Evolutionary conservation across 108 stramenopile species (phyloP).

Genomic region (Epithemia pelagica): DNA sequence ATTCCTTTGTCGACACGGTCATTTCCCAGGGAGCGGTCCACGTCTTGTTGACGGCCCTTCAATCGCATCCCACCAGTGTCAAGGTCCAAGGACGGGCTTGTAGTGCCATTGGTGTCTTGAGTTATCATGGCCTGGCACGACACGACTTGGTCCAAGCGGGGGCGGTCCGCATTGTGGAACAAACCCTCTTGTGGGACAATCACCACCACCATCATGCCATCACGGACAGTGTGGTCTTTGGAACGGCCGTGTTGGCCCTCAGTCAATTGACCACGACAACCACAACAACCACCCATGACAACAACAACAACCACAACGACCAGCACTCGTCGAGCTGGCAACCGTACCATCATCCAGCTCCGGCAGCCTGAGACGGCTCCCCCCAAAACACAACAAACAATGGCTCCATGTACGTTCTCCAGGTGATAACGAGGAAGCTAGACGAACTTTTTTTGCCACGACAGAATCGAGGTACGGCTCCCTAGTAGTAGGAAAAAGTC

Average conservation of each 20-base stretch:
- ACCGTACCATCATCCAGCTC: too few relatives aligned
- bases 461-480: too few relatives aligned
- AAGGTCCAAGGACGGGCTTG: neutral
- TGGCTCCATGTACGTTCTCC: too few relatives aligned
- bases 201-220: too few relatives aligned
- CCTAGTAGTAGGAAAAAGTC: too few relatives aligned
- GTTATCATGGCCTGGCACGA: neutral
- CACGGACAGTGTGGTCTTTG: neutral
- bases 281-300: too few relatives aligned
- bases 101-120: neutral
- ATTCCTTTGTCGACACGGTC: neutral
- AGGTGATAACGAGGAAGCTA: too few relatives aligned
- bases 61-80: neutral
- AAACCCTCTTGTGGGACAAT: neutral
- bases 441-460: too few relatives aligned
- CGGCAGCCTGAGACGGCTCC: too few relatives aligned
- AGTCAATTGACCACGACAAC: neutral
- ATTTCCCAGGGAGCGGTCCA: neutral
- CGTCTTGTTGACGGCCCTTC: neutral
- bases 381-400: too few relatives aligned
- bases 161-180: neutral
- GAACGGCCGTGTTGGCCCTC: neutral
- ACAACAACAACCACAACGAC: too few relatives aligned
- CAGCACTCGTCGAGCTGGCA: too few relatives aligned
- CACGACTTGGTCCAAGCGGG: neutral